These are phyloP conservation scores for Botrytis tulipae DNA, from an alignment of 2,329 filamentous ascomycete genomes.

Conservation along the genomic window DNA sequence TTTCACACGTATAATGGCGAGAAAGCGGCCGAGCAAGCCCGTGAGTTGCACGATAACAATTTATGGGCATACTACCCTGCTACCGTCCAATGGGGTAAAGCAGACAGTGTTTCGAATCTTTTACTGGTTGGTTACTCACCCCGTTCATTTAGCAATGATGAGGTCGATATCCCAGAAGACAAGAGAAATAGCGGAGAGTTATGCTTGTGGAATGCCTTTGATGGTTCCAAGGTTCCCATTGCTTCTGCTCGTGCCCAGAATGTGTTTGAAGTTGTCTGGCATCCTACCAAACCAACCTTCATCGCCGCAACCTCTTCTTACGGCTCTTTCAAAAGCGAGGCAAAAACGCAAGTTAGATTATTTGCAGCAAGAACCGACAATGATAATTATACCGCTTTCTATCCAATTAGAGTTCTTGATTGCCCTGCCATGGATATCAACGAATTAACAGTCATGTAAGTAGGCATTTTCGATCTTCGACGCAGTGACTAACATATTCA, in stretches of 20 bases:
- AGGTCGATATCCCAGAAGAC: slow-evolving; percentile 56
- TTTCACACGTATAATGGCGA: slow-evolving; percentile 36
- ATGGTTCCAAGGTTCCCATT: slow-evolving; percentile 45
- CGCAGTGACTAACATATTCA: slow-evolving; percentile 30
- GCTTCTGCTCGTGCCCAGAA: slow-evolving; percentile 55
- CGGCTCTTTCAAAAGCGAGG: slow-evolving; percentile 45
- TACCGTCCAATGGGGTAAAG: slow-evolving; percentile 60
- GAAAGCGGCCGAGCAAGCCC: slow-evolving; percentile 29
- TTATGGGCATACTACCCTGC: slow-evolving; percentile 64
- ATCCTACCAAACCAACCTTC: slow-evolving; percentile 54
- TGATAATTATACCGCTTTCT: slow-evolving; percentile 42
- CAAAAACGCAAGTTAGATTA: slow-evolving; percentile 56
- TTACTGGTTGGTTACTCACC: slow-evolving; percentile 64
- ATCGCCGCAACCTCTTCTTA: slow-evolving; percentile 57
- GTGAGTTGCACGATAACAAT: slow-evolving; percentile 27
- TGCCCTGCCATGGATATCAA: slow-evolving; percentile 62
- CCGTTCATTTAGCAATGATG: slow-evolving; percentile 51
- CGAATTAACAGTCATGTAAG: slow-evolving; percentile 55
- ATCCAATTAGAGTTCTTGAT: slow-evolving; percentile 54
- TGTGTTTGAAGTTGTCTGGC: slow-evolving; percentile 64
- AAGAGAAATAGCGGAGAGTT: slow-evolving; percentile 58
- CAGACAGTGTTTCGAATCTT: slow-evolving; percentile 47
- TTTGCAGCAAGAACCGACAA: slow-evolving; percentile 42
- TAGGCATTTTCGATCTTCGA: background rate
- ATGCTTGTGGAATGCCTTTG: slow-evolving; percentile 55